Evolutionary conservation across 768 basidiomycete genomes (phyloP).

Genomic region (Tricholoma flavovirens): DNA sequence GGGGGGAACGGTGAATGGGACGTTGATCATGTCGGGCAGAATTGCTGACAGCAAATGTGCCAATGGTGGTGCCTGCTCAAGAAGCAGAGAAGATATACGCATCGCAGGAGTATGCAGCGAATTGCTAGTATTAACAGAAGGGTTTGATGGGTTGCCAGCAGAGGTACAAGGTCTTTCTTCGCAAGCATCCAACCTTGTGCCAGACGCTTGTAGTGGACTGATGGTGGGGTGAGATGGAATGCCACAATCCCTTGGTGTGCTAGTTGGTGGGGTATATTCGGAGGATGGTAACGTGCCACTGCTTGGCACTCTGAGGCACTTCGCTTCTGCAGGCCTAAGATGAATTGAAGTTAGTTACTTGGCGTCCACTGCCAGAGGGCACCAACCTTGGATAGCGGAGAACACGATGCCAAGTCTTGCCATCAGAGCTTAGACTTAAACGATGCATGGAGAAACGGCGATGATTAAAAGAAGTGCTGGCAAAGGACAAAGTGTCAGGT

Average conservation of each 20-base stretch:
- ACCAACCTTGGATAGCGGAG: not conserved
- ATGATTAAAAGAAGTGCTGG: not conserved
- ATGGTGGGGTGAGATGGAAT: too few relatives aligned
- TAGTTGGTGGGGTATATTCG: too few relatives aligned
- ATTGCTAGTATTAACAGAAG: not conserved
- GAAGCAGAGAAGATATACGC: not conserved
- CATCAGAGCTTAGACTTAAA: not conserved
- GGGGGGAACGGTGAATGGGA: not conserved
- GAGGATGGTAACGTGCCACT: too few relatives aligned
- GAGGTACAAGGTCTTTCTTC: not conserved
- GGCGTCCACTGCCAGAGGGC: not conserved
- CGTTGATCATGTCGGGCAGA: not conserved
- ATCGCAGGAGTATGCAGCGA: not conserved
- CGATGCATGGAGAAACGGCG: not conserved
- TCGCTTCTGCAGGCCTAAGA: not conserved
- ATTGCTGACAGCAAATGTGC: not conserved
- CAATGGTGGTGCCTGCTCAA: not conserved
- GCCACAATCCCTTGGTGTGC: too few relatives aligned
- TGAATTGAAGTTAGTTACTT: not conserved
- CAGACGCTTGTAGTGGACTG: too few relatives aligned
- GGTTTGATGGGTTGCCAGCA: not conserved
- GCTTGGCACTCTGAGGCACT: too few relatives aligned
- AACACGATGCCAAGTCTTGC: not conserved
- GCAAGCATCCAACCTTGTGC: not conserved
- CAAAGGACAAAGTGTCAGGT: not conserved